Evolutionary conservation across 2,329 filamentous ascomycete species (phyloP), one percentile per base, ranked within the genome.

Genomic region (Daldinia sp.): DNA sequence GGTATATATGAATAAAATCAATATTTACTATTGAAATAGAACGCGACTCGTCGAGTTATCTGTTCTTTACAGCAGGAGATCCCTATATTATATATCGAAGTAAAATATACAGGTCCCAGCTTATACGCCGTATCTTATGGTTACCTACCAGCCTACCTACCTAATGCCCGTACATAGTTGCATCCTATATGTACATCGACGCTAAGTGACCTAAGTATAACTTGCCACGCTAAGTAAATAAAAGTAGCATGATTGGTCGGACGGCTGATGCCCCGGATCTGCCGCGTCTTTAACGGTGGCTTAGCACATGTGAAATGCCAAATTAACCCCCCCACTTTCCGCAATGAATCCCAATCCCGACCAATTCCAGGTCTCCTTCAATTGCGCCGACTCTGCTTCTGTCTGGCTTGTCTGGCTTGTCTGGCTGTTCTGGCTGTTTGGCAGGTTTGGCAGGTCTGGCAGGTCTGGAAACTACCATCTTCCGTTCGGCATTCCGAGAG

Each of bases 241-340:
- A 15, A 30, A 48, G 19, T 19, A 15, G 30, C 3, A 15, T 48
- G 45, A 63, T 63, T 66, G 60, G 63, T 13, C 29, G 10, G 5
- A n/a, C 25, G n/a, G 30, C 35, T 47, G 35, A 27, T 49, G 43
- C 52, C 61, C 53, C 57, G 61, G 61, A 64, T 67, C 58, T 64
- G 58, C 57, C 64, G 64, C 53, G 49, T 56, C 49, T 19, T 30
- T 34, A 32, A 53, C 29, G 13, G 64, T 67, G 61, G 64, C 61
- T 64, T 60, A 67, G 64, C 64, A 58, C 45, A 62, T 60, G 51
- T 34, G 23, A 53, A 30, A 53, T 53, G 50, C 30, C 56, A 60
- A 49, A 41, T 53, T 17, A 43, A 37, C 47, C 49, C 55, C 56
- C 47, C 60, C 27, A 39, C 32, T 29, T 32, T 30, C 41, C 13